Evolutionary conservation across 2,329 filamentous ascomycete genomes (phyloP).

Genomic region (Bipolaris zeicola): DNA sequence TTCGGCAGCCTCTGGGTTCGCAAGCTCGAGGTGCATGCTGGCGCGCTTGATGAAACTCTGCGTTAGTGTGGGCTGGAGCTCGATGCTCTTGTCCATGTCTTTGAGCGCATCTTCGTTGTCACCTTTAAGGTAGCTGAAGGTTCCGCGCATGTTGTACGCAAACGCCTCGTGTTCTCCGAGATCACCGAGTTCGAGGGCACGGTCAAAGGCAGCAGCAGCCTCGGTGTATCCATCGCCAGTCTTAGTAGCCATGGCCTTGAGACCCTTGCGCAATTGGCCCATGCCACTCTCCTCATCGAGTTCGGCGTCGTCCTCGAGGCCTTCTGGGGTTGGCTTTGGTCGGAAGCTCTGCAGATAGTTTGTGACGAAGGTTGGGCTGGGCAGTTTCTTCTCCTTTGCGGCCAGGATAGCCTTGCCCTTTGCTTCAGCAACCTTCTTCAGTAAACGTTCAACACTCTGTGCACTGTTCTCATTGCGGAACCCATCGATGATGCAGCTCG

Average conservation of each 20-base stretch:
- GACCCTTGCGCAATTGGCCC: conserved; percentile 82
- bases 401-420: conserved; percentile 90
- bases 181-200: conserved; percentile 80
- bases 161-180: conserved; percentile 84
- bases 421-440: conserved; percentile 95
- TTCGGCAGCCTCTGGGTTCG: conserved; percentile 83
- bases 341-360: conserved; percentile 99
- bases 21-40: conserved; percentile 94
- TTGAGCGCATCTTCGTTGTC: conserved; percentile 81
- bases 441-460: conserved; percentile 84
- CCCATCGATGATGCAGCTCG: conserved; percentile 97
- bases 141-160: conserved; percentile 95
- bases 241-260: conserved; percentile 80
- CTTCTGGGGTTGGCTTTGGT: conserved; percentile 75
- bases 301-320: conserved; percentile 81
- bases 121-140: conserved; percentile 90
- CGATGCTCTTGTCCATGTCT: conserved; percentile 91
- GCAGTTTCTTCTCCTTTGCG: conserved; percentile 81
- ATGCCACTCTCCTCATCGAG: conserved; percentile 78
- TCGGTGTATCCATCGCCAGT: conserved; percentile 92
- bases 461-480: conserved; percentile 92
- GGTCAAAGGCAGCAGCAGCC: conserved; percentile 83
- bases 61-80: conserved; percentile 83
- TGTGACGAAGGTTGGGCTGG: conserved; percentile 93
- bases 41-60: conserved; percentile 99